Evolutionary conservation across 228 moss, liverwort and hornwort genomes (phyloP).

Genomic region (Sphagnum magellanicum): DNA sequence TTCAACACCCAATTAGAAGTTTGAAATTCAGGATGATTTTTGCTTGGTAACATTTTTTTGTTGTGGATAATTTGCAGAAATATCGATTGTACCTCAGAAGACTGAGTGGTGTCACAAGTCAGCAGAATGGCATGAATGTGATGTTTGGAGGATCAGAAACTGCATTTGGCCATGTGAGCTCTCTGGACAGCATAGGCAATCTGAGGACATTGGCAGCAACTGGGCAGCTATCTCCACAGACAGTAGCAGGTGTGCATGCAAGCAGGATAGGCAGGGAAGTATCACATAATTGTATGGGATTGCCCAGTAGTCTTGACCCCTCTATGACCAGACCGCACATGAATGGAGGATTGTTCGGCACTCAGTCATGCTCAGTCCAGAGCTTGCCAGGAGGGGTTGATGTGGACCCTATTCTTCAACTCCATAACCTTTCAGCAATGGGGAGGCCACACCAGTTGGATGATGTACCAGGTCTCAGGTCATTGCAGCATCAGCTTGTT

Average conservation of each 20-base stretch:
- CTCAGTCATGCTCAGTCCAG: slow-evolving; percentile 9
- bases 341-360: slow-evolving; percentile 30
- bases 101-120: slow-evolving; percentile 47
- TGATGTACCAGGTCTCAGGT: slow-evolving; percentile 36
- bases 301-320: slow-evolving; percentile 39
- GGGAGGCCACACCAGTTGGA: slow-evolving; percentile 22
- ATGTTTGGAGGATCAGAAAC: slow-evolving; percentile 52
- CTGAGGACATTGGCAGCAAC: slow-evolving; percentile 17
- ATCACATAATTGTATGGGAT: slow-evolving; percentile 35
- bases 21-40: too few relatives aligned
- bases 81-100: slow-evolving; percentile 64
- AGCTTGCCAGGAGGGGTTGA: slow-evolving; percentile 38
- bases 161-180: slow-evolving; percentile 25
- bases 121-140: slow-evolving; percentile 39
- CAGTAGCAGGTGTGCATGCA: slow-evolving; percentile 37
- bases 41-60: too few relatives aligned
- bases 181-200: slow-evolving; percentile 43
- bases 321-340: slow-evolving; percentile 32
- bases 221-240: slow-evolving; percentile 37
- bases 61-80: slow-evolving; percentile 19
- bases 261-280: slow-evolving; percentile 41
- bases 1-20: too few relatives aligned
- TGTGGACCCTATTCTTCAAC: slow-evolving; percentile 42
- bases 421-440: slow-evolving; percentile 41
- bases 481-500: slow-evolving; percentile 45